Evolutionary conservation across 2,329 filamentous ascomycete species (phyloP), one percentile per base, ranked within the genome.

Genomic region (Phialocephala sp.): DNA sequence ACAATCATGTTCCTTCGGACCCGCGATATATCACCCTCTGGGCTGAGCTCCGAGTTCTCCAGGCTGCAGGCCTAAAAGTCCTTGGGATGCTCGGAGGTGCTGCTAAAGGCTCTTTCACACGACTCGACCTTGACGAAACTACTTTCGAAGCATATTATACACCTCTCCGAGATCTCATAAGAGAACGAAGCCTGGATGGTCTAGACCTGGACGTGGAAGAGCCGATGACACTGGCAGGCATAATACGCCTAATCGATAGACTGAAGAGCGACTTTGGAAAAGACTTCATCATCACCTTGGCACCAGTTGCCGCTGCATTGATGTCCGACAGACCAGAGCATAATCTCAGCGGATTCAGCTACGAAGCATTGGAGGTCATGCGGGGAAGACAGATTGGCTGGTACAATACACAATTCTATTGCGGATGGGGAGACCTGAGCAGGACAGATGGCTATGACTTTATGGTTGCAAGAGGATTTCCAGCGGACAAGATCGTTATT

Each of bases 331-430:
- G 84, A 12, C 79, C 89, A 32, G 77, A 77, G 15, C 84, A 90
- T 47, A 91, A 92, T 76, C 83, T 97, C 2, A 93, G 90, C 66
- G 94, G 93, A 0, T 97, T 97, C 77, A 85, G 88, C 76, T 97
- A 97, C 77, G 83, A 87, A 54, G 82, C 88, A 12, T 84, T 97
- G 2, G 92, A 97, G 76, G 82, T 84, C 12, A 83, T 87, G 77
- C 83, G 87, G 6, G 89, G 89, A 0, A 78, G 77, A 18, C 84
- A 89, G 52, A 91, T 97, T 35, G 83, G 84, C 2, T 97, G 93
- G 87, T 97, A 97, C 77, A 97, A 97, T 75, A 84, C 90, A 6
- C 94, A 97, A 75, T 97, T 97, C 78, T 97, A 97, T 82, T 95
- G 91, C 75, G 93, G 93, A 1, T 97, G 92, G 89, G 75, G 75